phyloP scores from a whole-genome alignment of 1,139 yeast species.

The Candida sp. region DNA sequence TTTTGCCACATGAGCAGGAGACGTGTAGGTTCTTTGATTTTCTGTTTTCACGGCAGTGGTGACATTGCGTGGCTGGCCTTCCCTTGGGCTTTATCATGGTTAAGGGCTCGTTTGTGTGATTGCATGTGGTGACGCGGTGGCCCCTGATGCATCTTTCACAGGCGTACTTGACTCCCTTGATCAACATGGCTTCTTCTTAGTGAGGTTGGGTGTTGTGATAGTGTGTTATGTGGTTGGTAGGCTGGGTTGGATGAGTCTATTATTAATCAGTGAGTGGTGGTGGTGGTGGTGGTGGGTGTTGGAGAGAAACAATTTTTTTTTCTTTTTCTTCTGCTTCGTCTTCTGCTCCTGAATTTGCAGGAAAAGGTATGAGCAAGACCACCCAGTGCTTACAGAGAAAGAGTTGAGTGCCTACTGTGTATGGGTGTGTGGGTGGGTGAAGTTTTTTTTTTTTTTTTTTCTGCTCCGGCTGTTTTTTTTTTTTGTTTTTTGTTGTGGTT shows the following conservation, averaged over 20 bases:
- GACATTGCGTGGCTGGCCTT: conserved; percentile 91
- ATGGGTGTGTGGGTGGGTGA: too few species aligned
- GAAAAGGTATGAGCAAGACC: too few species aligned
- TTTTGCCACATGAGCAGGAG: conserved; percentile 74
- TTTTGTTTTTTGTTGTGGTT: too few species aligned
- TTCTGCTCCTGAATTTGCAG: too few species aligned
- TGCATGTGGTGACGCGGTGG: conserved; percentile 92
- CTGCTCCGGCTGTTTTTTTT: too few species aligned
- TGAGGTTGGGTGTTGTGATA: neutral
- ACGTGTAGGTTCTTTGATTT: conserved; percentile 73
- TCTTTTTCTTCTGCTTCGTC: too few species aligned
- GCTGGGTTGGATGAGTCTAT: neutral
- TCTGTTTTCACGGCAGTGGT: conserved; percentile 83
- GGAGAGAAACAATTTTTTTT: too few species aligned
- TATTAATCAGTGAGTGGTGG: neutral
- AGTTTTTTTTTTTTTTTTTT: too few species aligned
- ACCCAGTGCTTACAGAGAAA: too few species aligned
- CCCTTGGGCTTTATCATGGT: conserved; percentile 97
- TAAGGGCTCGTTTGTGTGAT: conserved; percentile 89
- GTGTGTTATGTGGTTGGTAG: too few species aligned
- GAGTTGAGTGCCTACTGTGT: too few species aligned
- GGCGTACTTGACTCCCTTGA: conserved; percentile 94
- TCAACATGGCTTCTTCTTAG: conserved; percentile 64
- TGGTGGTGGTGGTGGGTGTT: too few species aligned
- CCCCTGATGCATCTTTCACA: conserved; percentile 97